Conservation (phyloP, 345 rosid species). For the Eucalyptus dawsonii region DNA sequence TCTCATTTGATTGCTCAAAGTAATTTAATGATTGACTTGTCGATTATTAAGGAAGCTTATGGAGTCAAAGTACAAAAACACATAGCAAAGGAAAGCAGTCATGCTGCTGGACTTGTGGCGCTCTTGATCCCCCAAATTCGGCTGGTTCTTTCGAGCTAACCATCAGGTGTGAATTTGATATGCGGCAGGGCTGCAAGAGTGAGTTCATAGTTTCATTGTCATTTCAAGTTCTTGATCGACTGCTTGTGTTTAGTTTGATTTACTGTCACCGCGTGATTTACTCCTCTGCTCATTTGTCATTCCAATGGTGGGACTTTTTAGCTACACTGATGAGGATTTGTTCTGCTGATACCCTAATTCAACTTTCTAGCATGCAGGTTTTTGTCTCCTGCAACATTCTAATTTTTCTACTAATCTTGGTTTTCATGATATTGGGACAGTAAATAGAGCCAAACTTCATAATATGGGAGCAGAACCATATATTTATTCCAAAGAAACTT, state of each 20-base stretch:
- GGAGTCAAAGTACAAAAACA: too few species aligned
- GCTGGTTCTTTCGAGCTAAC: rapidly evolving
- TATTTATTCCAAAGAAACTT: background rate
- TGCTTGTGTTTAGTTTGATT: too few species aligned
- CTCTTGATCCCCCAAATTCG: rapidly evolving
- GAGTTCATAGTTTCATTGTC: too few species aligned
- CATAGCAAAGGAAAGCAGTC: too few species aligned
- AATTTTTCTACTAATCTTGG: background rate
- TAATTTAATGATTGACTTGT: too few species aligned
- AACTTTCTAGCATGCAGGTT: rapidly evolving
- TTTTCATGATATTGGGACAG: background rate
- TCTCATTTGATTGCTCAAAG: too few species aligned
- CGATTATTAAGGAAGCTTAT: too few species aligned
- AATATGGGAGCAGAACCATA: background rate
- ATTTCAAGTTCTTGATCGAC: background rate
- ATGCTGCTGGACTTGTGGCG: too few species aligned
- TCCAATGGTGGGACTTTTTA: background rate
- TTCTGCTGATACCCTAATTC: background rate
- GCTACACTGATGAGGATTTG: background rate
- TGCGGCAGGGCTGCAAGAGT: too few species aligned
- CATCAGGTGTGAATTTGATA: too few species aligned
- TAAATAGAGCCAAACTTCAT: rapidly evolving
- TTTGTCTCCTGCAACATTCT: rapidly evolving
- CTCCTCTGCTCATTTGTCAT: too few species aligned
- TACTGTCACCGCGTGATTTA: too few species aligned